Conservation (phyloP, 2,329 filamentous ascomycete genomes). For the Fusarium caatingaense region DNA sequence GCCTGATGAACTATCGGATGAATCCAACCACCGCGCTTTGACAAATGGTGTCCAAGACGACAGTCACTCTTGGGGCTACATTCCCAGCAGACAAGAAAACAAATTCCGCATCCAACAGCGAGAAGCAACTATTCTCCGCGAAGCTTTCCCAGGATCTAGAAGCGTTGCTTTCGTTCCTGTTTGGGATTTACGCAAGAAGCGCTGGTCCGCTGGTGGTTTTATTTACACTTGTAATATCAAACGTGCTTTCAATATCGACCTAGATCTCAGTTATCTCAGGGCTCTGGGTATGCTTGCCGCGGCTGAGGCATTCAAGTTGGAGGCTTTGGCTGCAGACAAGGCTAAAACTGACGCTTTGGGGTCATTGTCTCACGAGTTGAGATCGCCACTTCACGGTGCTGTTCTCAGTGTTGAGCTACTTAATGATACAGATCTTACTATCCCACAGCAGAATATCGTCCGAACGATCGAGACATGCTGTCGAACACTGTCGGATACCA, state of each 20-base stretch:
- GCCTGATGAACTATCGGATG: slow-evolving; percentile 46
- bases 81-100: background rate
- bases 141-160: slow-evolving; percentile 56
- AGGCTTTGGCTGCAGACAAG: slow-evolving; percentile 53
- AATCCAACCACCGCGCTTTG: slow-evolving; percentile 5
- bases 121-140: slow-evolving; percentile 45
- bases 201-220: slow-evolving; percentile 63
- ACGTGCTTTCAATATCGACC: slow-evolving; percentile 57
- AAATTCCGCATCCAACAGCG: slow-evolving; percentile 22
- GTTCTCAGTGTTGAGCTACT: slow-evolving; percentile 65
- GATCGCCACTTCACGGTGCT: slow-evolving; percentile 71
- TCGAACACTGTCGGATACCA: slow-evolving; percentile 63
- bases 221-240: slow-evolving; percentile 59
- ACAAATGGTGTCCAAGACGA: background rate
- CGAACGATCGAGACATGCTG: slow-evolving; percentile 63
- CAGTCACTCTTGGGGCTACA: background rate
- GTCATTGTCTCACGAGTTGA: slow-evolving; percentile 70
- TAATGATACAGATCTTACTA: slow-evolving; percentile 61
- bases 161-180: slow-evolving; percentile 61
- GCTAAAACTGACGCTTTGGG: slow-evolving; percentile 69
- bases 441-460: slow-evolving; percentile 59
- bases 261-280: slow-evolving; percentile 63
- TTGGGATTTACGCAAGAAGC: slow-evolving; percentile 58
- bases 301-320: slow-evolving; percentile 64
- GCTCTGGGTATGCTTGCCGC: slow-evolving; percentile 67